These are phyloP conservation scores for Phoenix roebelenii DNA, from an alignment of 176 grass and related monocot genomes.

Conservation along the genomic window DNA sequence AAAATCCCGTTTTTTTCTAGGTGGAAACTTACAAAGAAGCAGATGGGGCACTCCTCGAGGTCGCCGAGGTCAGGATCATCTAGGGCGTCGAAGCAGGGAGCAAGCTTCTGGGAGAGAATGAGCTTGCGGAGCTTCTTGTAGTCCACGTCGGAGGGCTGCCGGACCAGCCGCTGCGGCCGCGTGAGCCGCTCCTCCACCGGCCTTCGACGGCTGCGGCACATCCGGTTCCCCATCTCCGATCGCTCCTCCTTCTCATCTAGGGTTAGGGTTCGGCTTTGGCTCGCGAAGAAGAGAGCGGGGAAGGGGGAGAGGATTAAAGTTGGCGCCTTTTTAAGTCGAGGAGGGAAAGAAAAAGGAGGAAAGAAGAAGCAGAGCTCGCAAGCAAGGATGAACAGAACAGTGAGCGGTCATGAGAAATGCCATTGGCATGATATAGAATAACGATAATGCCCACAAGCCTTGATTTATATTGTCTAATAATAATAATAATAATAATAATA, in stretches of 20 bases:
- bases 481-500: too few relatives aligned
- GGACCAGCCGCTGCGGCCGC: slow-evolving; percentile 48
- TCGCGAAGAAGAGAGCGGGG: not conserved
- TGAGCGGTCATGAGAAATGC: not conserved
- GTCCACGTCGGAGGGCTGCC: slow-evolving; percentile 48
- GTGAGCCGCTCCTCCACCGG: slow-evolving; percentile 69
- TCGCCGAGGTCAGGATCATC: slow-evolving; percentile 29
- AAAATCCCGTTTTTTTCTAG: not conserved
- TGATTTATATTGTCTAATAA: too few relatives aligned
- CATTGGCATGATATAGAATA: not conserved
- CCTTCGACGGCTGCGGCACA: slow-evolving; percentile 4
- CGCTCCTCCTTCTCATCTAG: not conserved
- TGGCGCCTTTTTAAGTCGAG: slow-evolving; percentile 3
- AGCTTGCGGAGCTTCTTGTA: slow-evolving; percentile 44
- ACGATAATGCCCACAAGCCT: too few relatives aligned
- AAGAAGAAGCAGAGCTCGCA: not conserved
- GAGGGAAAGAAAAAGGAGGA: not conserved
- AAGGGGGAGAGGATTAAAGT: not conserved
- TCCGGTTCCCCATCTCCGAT: slow-evolving; percentile 44
- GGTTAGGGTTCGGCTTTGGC: not conserved
- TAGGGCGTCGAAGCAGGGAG: slow-evolving; percentile 55
- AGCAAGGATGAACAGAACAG: not conserved
- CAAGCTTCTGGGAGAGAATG: slow-evolving; percentile 46
- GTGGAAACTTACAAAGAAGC: slow-evolving; percentile 45
- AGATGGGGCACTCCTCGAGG: slow-evolving; percentile 66